Evolutionary conservation across 2,329 filamentous ascomycete genomes (phyloP).

Genomic region (Pseudogymnoascus sp.): DNA sequence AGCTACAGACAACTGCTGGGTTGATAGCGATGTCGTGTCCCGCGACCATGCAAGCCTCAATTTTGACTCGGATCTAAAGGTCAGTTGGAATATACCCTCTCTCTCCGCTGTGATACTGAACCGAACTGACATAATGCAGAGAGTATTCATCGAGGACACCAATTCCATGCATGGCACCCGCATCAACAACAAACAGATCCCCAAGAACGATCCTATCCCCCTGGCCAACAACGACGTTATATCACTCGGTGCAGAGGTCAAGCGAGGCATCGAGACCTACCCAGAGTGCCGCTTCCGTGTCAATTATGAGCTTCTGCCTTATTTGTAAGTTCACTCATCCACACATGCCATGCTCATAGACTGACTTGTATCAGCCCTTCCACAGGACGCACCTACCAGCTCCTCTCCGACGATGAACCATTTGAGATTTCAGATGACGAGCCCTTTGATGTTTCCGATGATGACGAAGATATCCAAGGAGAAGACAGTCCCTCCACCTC

Average conservation of each 20-base stretch:
- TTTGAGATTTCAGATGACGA: not conserved
- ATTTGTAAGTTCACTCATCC: slow-evolving; percentile 19
- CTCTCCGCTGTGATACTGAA: not conserved
- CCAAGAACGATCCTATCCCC: slow-evolving; percentile 20
- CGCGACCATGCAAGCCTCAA: slow-evolving; percentile 52
- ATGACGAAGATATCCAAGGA: not conserved
- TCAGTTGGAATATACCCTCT: slow-evolving; percentile 24
- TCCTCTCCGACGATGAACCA: not conserved
- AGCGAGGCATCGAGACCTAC: slow-evolving; percentile 35
- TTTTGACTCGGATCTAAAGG: slow-evolving; percentile 37
- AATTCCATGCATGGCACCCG: slow-evolving; percentile 55
- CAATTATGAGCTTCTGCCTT: slow-evolving; percentile 19
- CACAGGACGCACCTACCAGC: not conserved
- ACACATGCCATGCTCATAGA: not conserved
- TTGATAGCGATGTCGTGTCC: slow-evolving; percentile 65
- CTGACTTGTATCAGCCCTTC: not conserved
- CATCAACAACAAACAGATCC: slow-evolving; percentile 39
- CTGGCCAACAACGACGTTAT: slow-evolving; percentile 32
- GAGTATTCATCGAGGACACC: slow-evolving; percentile 42
- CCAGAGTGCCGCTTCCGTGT: slow-evolving; percentile 25
- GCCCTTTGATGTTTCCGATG: not conserved
- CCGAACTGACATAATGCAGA: slow-evolving; percentile 25
- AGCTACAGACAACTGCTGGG: slow-evolving; percentile 50
- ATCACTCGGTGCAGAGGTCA: slow-evolving; percentile 40
- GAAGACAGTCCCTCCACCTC: not conserved